Evolutionary conservation across 768 basidiomycete species (phyloP).

Genomic region (Rossbeevera mucosa): DNA sequence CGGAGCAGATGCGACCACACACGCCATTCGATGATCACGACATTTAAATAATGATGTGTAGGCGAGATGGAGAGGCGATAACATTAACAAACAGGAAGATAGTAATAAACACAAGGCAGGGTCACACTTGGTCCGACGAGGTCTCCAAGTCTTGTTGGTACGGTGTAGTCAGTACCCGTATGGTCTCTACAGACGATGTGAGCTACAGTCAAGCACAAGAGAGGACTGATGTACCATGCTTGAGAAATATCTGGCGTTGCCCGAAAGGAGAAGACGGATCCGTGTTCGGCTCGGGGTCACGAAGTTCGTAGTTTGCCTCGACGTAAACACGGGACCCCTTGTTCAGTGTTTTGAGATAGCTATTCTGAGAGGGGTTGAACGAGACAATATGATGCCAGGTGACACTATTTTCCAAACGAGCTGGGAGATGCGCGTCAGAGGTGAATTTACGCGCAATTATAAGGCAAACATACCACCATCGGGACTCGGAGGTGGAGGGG

Average conservation of each 20-base stretch:
- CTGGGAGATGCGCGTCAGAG: conserved; percentile 33
- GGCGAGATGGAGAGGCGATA: not conserved
- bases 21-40: conserved; percentile 41
- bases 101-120: not conserved
- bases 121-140: conserved; percentile 19
- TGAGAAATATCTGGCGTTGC: conserved; percentile 78
- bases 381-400: conserved; percentile 79
- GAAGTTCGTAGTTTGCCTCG: conserved; percentile 73
- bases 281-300: conserved; percentile 62
- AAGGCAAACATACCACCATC: conserved; percentile 49
- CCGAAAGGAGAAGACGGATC: conserved; percentile 64
- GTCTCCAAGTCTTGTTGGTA: conserved; percentile 19
- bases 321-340: conserved; percentile 78
- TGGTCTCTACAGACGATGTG: conserved; percentile 39
- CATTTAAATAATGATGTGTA: conserved; percentile 23
- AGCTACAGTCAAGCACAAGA: not conserved
- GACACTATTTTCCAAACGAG: conserved; percentile 46
- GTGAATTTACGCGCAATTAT: not conserved
- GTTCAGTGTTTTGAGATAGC: conserved; percentile 57
- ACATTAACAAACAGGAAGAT: not conserved
- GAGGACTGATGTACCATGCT: conserved; percentile 54
- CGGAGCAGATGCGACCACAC: conserved; percentile 33
- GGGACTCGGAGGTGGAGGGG: conserved; percentile 51
- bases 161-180: conserved; percentile 45
- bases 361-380: conserved; percentile 59